Base-by-base conservation (phyloP, 345 rosid species). In the Camelina neglecta region DNA sequence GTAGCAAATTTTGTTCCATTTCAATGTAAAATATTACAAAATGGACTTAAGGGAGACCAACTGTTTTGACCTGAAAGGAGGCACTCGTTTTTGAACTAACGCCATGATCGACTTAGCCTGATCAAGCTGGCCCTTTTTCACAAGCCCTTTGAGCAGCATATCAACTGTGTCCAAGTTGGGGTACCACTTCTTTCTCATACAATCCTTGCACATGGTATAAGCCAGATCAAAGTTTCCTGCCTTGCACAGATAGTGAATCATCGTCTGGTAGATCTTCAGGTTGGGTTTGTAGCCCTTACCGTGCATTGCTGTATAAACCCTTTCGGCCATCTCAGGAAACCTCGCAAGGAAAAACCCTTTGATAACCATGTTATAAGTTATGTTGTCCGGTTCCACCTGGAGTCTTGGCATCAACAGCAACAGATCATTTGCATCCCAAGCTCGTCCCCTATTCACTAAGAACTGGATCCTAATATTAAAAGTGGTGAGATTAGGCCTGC, bases 241-340 rank as follows among this genome's bases (percentile, higher is more conserved):
- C 71, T 82, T 84, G 65, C 93, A 88, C 33, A 92, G 82, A 81
- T 89, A 87, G 81, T 92, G 96, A 64, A 88, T 84, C 97, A 89
- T 83, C 21, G 96, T 89, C 83, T 92, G 90, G 79, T 89, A 88
- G 60, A 89, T 87, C 82, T 85, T 86, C 57, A 45, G 78, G 76
- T 89, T 92, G 7, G 90, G 91, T 71, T 70, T 84, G 75, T 71
- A 80, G 9, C 85, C 86, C 5, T 81, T 81, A 15, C 76, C 80
- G 48, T 77, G 88, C 74, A 91, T 65, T 2, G 94, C 84, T 74
- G 88, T 85, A 76, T 84, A 91, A 58, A 89, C 89, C 81, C 79
- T 85, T 70, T 81, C 86, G 39, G 96, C 97, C 97, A 92, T 90
- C 51, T 90, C 89, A 75, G 83, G 84, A 75, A 83, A 78, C 50